These are phyloP conservation scores for Smallanthus sonchifolius DNA, from an alignment of 129 eudicot genomes.

Conservation along the genomic window DNA sequence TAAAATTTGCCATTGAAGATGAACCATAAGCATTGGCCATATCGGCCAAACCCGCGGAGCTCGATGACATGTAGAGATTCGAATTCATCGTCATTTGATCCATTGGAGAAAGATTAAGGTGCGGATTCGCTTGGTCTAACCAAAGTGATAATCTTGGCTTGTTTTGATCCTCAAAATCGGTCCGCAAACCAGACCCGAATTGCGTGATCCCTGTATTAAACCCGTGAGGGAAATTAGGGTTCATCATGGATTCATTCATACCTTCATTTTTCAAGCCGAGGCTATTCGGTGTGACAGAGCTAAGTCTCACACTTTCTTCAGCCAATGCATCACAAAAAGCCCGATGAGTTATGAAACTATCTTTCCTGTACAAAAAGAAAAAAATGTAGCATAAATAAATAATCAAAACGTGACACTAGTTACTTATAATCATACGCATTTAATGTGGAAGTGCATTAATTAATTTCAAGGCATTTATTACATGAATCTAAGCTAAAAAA, in stretches of 20 bases:
- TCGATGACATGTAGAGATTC: conserved; percentile 44
- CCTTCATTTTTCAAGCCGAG: conserved; percentile 52
- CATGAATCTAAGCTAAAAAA: conserved; percentile 20
- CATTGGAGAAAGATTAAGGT: conserved; percentile 45
- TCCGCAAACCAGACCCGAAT: conserved; percentile 33
- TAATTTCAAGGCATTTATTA: conserved; percentile 34
- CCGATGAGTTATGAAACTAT: conserved; percentile 92
- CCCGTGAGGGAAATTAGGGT: conserved; percentile 48
- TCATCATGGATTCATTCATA: conserved; percentile 39
- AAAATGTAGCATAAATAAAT: neutral
- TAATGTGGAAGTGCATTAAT: conserved; percentile 14
- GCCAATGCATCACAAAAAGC: conserved; percentile 94
- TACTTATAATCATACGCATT: conserved; percentile 4
- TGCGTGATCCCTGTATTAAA: conserved; percentile 42
- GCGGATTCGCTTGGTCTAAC: conserved; percentile 67
- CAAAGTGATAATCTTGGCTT: conserved; percentile 73
- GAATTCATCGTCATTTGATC: conserved; percentile 37
- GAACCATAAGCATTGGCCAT: conserved; percentile 59
- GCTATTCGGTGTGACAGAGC: conserved; percentile 38
- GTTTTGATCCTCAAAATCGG: conserved; percentile 44
- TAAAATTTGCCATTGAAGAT: conserved; percentile 45
- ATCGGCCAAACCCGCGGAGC: conserved; percentile 39
- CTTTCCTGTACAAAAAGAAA: conserved; percentile 52
- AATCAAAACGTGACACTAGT: conserved; percentile 13
- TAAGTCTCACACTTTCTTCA: conserved; percentile 71